Base-by-base conservation (phyloP, 2,329 filamentous ascomycete species). In the Verticillium albo-atrum region DNA sequence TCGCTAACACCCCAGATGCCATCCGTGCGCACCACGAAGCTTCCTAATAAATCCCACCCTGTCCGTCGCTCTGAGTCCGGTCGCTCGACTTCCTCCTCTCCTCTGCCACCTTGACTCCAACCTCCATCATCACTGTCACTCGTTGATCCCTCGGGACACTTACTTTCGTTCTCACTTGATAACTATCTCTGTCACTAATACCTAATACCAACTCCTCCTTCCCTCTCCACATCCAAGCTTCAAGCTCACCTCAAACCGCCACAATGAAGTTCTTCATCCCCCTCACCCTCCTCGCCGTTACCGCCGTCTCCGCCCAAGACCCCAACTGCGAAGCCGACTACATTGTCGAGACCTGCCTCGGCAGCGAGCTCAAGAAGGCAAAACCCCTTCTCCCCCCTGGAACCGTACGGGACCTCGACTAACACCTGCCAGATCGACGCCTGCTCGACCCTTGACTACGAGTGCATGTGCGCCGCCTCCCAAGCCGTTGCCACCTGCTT, bases 401-500 rank as follows among this genome's bases (percentile, higher is more conserved):
- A 6, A 27, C 23, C 12, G n/a, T 56, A 9, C 26, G 30, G 23
- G 37, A 60, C 51, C 57, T 54, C 54, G 9, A 15, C 25, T 56
- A 34, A 52, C 23, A 32, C 53, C 10, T 14, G n/a, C 20, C 37
- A 75, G 72, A 70, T 77, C 63, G 59, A 65, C 4, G 62, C 63
- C 47, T 83, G 81, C 69, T 58, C 52, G 12, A 5, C 60, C 23
- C 70, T 67, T 55, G 79, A 83, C 70, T 82, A 75, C 63, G 69
- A 73, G 57, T 83, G 81, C 70, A 74, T 75, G 61, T 83, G 81
- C 67, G 68, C 71, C 57, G 73, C 75, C 54, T 75, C 79, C 66
- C 63, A 76, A 62, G 71, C 74, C 63, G 71, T 83, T 56, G 68
- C 77, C 53, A 81, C 79, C 62, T 83, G 81, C 79, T 83, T 76